phyloP scores from a whole-genome alignment of 139 green algal genomes.

The Chlorella sp. region DNA sequence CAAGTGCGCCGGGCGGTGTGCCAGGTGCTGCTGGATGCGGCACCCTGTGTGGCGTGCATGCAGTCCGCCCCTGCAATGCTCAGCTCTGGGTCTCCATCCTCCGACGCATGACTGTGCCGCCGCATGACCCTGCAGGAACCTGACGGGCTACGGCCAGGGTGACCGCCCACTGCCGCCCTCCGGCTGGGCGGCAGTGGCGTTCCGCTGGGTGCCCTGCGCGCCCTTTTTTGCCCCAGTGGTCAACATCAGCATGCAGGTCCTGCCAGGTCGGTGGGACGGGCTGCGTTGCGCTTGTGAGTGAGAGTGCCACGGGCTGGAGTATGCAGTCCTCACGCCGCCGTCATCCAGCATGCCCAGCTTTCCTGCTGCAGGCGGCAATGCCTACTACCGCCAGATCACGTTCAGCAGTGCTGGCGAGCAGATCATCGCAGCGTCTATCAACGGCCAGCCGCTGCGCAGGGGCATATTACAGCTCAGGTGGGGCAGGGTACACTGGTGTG shows the following conservation, averaged over 20 bases:
- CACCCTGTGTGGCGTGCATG: too few relatives aligned
- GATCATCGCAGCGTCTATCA: not conserved
- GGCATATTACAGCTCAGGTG: not conserved
- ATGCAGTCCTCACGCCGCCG: not conserved
- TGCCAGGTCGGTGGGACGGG: not conserved
- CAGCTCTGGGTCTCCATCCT: too few relatives aligned
- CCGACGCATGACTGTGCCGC: too few relatives aligned
- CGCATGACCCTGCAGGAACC: not conserved
- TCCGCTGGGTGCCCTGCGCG: not conserved
- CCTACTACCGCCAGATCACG: not conserved
- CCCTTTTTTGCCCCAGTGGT: not conserved
- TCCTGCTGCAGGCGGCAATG: not conserved
- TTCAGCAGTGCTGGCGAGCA: not conserved
- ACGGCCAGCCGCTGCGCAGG: not conserved
- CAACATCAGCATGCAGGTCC: not conserved
- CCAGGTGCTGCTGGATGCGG: too few relatives aligned
- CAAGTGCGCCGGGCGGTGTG: too few relatives aligned
- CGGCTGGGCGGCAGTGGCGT: not conserved
- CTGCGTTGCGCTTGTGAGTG: too few relatives aligned
- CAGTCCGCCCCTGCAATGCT: too few relatives aligned
- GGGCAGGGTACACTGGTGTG: not conserved
- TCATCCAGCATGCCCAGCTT: not conserved
- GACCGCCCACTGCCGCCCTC: not conserved
- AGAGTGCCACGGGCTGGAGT: too few relatives aligned
- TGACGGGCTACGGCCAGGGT: not conserved